Base-by-base conservation (phyloP, 371 early-diverging fungal species). In the Circinella umbellata region DNA sequence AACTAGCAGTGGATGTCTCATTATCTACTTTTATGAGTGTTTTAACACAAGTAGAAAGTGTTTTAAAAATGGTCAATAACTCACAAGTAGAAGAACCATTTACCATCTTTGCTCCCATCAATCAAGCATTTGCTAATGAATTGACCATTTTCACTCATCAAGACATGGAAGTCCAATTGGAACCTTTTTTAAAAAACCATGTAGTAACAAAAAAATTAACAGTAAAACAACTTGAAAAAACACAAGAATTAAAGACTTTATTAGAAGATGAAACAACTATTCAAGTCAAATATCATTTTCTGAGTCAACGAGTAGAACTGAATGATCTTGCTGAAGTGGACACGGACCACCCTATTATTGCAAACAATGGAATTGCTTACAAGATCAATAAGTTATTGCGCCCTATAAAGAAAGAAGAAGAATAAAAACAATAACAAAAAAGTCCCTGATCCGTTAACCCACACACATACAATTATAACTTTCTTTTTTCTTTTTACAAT, bases 1-100 rank as follows among this genome's bases (percentile, higher is more conserved):
- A 74, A 68, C 67, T 84, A 27, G 82, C 85, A 14, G 79, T 77
- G 3, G 85, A 84, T 47, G 61, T 76, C 48, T 69, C 79, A 6
- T 57, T 84, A 2, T 77, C 79, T n/a, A 84, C 81, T 7, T 84
- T 82, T 69, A 71, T 84, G 70, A 81, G 80, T 64, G 74, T 80
- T 17, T 62, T 84, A 35, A 81, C 76, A 3, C 79, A 76, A 65
- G 76, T 73, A 9, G 75, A 76, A 9, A 73, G 72, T 64, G 64
- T 84, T 0, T 66, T 84, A 34, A 42, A 67, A 18, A 51, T 82
- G 15, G 39, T 84, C 35, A 82, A 81, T 67, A 68, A 71, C 38
- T 69, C 84, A 8, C 38, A 74, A 27, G 14, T 36, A 27, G 64
- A 73, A 15, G 66, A 69, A 51, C 61, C 68, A 4, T 73, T 79